Percentiles rank a stretch among this genome's conserved stretches.
Conservation (phyloP, 495 filamentous ascomycete genomes). For the Penicillium egyptiacum region DNA sequence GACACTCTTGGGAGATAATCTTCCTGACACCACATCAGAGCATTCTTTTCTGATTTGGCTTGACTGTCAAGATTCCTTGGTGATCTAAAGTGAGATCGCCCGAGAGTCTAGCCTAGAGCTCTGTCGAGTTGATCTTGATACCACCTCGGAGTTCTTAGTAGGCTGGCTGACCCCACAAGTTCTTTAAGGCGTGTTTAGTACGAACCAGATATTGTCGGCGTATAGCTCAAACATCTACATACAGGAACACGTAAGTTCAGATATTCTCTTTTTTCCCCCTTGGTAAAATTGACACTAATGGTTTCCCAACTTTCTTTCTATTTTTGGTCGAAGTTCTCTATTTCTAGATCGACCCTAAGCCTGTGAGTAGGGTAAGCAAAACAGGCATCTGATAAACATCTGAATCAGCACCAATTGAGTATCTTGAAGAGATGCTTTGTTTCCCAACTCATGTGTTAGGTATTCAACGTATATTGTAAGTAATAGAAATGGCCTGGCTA, state of each 20-base stretch:
- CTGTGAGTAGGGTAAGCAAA: no score
- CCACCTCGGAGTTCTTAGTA: slow-evolving; percentile 48
- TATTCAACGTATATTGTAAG: background rate
- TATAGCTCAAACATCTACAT: slow-evolving; percentile 36
- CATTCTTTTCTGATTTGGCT: slow-evolving; percentile 53
- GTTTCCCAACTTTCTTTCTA: no score
- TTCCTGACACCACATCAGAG: no score
- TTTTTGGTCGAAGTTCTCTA: no score
- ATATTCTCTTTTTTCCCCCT: no score
- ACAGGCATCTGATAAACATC: no score
- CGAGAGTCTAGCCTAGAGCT: slow-evolving; percentile 49
- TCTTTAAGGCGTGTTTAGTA: slow-evolving; percentile 41
- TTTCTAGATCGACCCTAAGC: no score
- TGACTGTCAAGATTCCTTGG: slow-evolving; percentile 53
- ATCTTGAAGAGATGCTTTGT: slow-evolving; percentile 24
- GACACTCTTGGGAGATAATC: no score
- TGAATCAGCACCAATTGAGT: no score
- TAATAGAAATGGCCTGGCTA: slow-evolving; percentile 27
- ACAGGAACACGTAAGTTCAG: slow-evolving; percentile 33
- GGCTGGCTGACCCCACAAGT: slow-evolving; percentile 53
- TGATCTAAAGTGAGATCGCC: slow-evolving; percentile 41
- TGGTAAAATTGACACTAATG: no score
- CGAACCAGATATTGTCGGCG: background rate
- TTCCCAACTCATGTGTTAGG: background rate
- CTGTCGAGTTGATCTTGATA: slow-evolving; percentile 44